Conservation (phyloP, 2,329 filamentous ascomycete genomes). For the Tolypocladium nubicola region DNA sequence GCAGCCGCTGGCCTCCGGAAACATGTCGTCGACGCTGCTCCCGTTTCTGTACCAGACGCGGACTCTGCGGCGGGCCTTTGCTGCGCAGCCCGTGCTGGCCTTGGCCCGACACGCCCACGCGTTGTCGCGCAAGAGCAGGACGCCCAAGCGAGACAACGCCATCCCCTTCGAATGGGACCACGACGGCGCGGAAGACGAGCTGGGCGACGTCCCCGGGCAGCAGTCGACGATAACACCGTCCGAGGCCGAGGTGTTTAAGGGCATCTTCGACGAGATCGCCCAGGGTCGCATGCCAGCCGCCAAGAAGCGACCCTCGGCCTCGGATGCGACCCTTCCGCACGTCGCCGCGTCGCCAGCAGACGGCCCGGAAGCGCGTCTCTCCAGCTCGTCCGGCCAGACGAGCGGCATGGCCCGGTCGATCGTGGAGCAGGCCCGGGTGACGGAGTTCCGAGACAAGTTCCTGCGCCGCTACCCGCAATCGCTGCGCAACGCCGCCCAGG, state of each 20-base stretch:
- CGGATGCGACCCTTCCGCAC: not conserved
- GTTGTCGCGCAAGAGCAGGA: conserved; percentile 2
- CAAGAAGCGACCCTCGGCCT: conserved; percentile 10
- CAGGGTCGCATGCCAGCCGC: conserved; percentile 20
- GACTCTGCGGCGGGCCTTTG: conserved; percentile 32
- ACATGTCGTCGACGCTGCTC: conserved; percentile 40
- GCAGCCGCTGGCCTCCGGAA: not conserved
- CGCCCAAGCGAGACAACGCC: conserved; percentile 17
- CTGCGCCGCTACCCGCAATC: conserved; percentile 26
- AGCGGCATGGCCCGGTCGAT: conserved; percentile 15
- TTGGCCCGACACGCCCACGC: conserved; percentile 11
- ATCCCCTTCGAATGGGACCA: conserved; percentile 44
- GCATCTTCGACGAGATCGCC: conserved; percentile 40
- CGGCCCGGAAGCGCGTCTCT: not conserved
- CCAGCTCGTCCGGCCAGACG: not conserved
- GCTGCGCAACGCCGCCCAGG: conserved; percentile 27
- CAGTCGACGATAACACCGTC: conserved; percentile 44
- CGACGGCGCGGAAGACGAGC: conserved; percentile 9
- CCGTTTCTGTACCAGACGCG: conserved; percentile 66
- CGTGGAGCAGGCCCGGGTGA: conserved; percentile 20
- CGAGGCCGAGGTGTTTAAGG: conserved; percentile 47
- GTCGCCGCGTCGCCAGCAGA: not conserved
- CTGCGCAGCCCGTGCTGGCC: conserved; percentile 12
- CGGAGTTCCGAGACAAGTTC: conserved; percentile 22
- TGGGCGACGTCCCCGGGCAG: conserved; percentile 9